These are phyloP conservation scores for Dactylellina haptotyla DNA, from an alignment of 2,329 filamentous ascomycete species.

Conservation along the genomic window DNA sequence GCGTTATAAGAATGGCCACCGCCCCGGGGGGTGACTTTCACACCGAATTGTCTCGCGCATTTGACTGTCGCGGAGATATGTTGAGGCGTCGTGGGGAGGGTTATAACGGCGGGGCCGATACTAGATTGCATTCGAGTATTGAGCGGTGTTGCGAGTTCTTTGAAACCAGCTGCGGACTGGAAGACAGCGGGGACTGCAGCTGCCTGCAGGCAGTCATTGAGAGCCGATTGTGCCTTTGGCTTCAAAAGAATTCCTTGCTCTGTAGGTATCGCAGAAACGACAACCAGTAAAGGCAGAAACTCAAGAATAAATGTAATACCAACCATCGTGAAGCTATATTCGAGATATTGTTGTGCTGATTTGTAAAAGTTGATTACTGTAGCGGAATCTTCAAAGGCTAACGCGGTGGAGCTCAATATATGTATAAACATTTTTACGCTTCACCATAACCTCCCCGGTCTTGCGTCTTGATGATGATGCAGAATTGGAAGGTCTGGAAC, in stretches of 20 bases:
- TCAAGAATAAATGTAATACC: not conserved
- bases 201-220: not conserved
- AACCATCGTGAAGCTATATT: slow-evolving; percentile 11
- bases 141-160: not conserved
- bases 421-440: too few relatives aligned
- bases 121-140: slow-evolving; percentile 7
- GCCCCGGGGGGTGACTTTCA: slow-evolving; percentile 71
- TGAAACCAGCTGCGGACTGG: slow-evolving; percentile 1
- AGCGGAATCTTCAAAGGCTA: too few relatives aligned
- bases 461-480: not conserved
- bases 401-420: too few relatives aligned
- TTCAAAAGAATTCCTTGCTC: too few relatives aligned
- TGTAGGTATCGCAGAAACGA: not conserved
- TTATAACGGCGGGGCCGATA: slow-evolving; percentile 67
- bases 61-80: slow-evolving; percentile 70
- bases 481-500: not conserved
- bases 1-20: slow-evolving; percentile 73
- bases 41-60: slow-evolving; percentile 66
- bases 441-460: too few relatives aligned
- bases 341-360: too few relatives aligned
- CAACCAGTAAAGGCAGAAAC: not conserved
- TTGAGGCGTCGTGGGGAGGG: slow-evolving; percentile 66
- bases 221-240: not conserved
- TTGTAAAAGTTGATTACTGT: too few relatives aligned
- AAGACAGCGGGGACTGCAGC: not conserved